Conservation (phyloP, 257 asterid species). For the Voacanga thouarsii region DNA sequence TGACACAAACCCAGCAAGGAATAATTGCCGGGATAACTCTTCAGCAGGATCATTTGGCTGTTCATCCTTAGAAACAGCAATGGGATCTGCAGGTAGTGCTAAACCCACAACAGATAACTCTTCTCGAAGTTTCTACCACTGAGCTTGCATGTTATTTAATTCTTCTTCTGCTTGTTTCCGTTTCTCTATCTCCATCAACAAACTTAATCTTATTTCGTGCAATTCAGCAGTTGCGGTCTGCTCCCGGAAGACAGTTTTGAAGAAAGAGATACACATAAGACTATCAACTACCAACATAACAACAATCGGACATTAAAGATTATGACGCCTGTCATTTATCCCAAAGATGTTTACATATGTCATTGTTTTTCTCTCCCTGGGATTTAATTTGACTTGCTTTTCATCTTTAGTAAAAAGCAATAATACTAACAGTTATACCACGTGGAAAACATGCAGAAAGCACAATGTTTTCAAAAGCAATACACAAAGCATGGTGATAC, state of each 20-base stretch:
- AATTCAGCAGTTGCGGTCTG: slow-evolving; percentile 59
- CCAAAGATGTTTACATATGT: not conserved
- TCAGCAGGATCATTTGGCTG: slow-evolving; percentile 48
- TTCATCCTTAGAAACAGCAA: slow-evolving; percentile 42
- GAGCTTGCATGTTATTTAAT: slow-evolving; percentile 45
- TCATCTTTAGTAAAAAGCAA: slow-evolving; percentile 1
- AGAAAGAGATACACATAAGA: slow-evolving; percentile 30
- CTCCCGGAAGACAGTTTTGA: slow-evolving; percentile 77
- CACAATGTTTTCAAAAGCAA: too few species aligned
- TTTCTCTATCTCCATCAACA: slow-evolving; percentile 81
- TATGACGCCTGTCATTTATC: slow-evolving; percentile 3
- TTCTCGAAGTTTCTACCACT: slow-evolving; percentile 61
- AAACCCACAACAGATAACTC: slow-evolving; percentile 63
- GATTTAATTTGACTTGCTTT: not conserved
- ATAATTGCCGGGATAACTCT: slow-evolving; percentile 59
- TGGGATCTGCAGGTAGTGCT: slow-evolving; percentile 55
- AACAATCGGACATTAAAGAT: slow-evolving; percentile 12
- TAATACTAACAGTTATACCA: slow-evolving; percentile 4
- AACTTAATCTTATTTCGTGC: slow-evolving; percentile 60
- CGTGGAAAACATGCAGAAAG: not conserved
- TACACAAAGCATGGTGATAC: too few species aligned
- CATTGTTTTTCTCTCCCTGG: not conserved
- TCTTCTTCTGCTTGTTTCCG: slow-evolving; percentile 84
- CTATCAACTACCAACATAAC: slow-evolving; percentile 7
- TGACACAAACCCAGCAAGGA: slow-evolving; percentile 64